Percentiles rank a stretch among this genome's conserved stretches.
phyloP scores from a whole-genome alignment of 108 stramenopile genomes.

The Cyclotella kingstonii region DNA sequence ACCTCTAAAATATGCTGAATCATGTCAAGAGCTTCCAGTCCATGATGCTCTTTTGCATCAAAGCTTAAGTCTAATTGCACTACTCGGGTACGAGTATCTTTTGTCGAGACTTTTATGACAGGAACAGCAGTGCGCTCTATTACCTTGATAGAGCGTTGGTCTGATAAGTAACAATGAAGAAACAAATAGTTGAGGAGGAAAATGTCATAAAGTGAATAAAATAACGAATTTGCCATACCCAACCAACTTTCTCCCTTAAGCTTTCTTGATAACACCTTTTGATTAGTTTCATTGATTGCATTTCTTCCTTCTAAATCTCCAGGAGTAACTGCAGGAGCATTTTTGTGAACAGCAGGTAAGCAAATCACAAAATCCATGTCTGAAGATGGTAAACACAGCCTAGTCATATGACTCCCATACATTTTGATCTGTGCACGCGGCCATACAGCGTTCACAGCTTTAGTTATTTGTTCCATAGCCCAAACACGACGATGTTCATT shows the following conservation, averaged over 20 bases:
- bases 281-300: constrained; percentile 91
- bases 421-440: constrained; percentile 82
- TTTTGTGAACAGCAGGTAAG: constrained; percentile 90
- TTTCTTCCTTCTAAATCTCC: constrained; percentile 93
- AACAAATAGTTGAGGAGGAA: neutral
- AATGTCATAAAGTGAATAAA: neutral
- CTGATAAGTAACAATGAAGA: constrained; percentile 2
- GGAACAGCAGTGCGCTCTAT: constrained; percentile 82
- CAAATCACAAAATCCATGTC: constrained; percentile 94
- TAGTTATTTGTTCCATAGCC: constrained; percentile 65
- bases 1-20: constrained; percentile 49
- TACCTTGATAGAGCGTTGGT: constrained; percentile 79
- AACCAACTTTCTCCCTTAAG: constrained; percentile 87
- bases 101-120: constrained; percentile 82
- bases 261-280: constrained; percentile 87
- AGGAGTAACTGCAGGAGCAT: constrained; percentile 84
- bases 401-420: constrained; percentile 87
- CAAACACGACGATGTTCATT: constrained; percentile 46
- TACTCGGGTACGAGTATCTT: constrained; percentile 69
- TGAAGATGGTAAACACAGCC: constrained; percentile 81
- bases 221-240: constrained; percentile 22
- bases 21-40: constrained; percentile 68
- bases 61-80: constrained; percentile 82
- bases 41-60: constrained; percentile 80
- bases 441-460: constrained; percentile 67